Conservation (phyloP, 805 yeast species). For the Yamadazyma akitaensis region DNA sequence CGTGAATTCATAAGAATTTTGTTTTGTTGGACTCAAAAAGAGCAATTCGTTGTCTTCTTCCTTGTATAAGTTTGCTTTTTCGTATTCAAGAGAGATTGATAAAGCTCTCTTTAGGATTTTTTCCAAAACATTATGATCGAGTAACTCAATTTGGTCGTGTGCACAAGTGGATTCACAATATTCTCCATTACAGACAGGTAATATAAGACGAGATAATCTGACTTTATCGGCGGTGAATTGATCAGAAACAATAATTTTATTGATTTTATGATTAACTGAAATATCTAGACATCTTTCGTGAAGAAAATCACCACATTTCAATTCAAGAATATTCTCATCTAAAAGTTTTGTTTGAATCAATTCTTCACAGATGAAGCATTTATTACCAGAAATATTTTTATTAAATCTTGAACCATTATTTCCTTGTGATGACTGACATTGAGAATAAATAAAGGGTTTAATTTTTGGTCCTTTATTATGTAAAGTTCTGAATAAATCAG, state of each 20-base stretch:
- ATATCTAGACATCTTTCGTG: conserved; percentile 58
- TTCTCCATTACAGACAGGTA: conserved; percentile 12
- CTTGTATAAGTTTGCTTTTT: conserved; percentile 1
- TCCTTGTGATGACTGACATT: not conserved
- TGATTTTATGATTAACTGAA: conserved; percentile 5
- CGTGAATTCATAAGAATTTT: not conserved
- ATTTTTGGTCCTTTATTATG: conserved; percentile 3
- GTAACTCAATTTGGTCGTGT: not conserved
- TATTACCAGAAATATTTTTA: conserved; percentile 5
- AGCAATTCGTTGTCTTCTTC: not conserved
- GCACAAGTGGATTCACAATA: conserved; percentile 4
- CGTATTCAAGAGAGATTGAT: conserved; percentile 11
- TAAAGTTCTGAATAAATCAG: not conserved
- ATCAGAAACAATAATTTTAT: not conserved
- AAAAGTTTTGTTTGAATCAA: conserved; percentile 42
- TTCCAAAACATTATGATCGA: conserved; percentile 2
- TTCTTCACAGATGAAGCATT: conserved; percentile 54
- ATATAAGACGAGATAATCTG: conserved; percentile 2
- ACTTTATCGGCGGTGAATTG: conserved; percentile 10
- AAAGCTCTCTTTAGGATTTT: conserved; percentile 9
- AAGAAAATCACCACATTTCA: conserved; percentile 52
- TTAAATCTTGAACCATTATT: not conserved
- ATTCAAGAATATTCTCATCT: conserved; percentile 44
- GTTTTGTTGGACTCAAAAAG: not conserved
- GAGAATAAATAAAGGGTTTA: conserved; percentile 3